These are phyloP conservation scores for Colletotrichum destructivum DNA, from an alignment of 2,329 filamentous ascomycete species.

Conservation along the genomic window DNA sequence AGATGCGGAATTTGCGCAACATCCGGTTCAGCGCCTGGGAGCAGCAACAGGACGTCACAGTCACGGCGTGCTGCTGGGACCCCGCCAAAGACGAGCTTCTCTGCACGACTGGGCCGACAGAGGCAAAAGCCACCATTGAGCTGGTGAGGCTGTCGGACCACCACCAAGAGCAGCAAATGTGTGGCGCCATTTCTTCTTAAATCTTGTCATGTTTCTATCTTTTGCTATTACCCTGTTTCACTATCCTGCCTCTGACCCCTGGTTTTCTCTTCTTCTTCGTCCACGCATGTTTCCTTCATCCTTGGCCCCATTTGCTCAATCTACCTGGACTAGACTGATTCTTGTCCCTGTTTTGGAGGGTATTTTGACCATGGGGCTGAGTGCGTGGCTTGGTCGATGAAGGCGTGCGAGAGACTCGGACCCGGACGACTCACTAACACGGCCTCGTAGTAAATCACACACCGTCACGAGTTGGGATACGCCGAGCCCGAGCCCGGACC, in stretches of 20 bases:
- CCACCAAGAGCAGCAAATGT: conserved; percentile 55
- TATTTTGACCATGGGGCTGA: neutral
- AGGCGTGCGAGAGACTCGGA: conserved; percentile 16
- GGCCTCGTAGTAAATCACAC: conserved; percentile 47
- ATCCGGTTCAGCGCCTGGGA: conserved; percentile 79
- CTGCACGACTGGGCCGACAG: conserved; percentile 86
- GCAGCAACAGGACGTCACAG: conserved; percentile 60
- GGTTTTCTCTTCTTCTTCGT: neutral
- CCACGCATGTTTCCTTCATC: neutral
- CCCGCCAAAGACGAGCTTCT: conserved; percentile 82
- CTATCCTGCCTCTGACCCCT: neutral
- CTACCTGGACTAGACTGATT: neutral
- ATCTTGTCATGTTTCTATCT: conserved; percentile 5
- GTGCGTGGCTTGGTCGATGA: conserved; percentile 27
- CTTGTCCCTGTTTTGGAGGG: neutral
- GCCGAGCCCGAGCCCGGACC: conserved; percentile 82
- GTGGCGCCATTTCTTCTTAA: conserved; percentile 47
- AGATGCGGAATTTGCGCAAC: conserved; percentile 91
- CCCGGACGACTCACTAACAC: conserved; percentile 43
- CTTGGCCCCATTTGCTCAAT: neutral
- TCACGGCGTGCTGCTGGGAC: conserved; percentile 91
- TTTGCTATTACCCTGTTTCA: neutral
- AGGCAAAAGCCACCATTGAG: conserved; percentile 79
- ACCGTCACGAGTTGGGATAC: conserved; percentile 90
- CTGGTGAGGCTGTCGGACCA: conserved; percentile 70